Percentiles rank a stretch among this genome's conserved stretches.
phyloP scores from a whole-genome alignment of 2,329 filamentous ascomycete genomes.

The Paraphaeosphaeria minitans region DNA sequence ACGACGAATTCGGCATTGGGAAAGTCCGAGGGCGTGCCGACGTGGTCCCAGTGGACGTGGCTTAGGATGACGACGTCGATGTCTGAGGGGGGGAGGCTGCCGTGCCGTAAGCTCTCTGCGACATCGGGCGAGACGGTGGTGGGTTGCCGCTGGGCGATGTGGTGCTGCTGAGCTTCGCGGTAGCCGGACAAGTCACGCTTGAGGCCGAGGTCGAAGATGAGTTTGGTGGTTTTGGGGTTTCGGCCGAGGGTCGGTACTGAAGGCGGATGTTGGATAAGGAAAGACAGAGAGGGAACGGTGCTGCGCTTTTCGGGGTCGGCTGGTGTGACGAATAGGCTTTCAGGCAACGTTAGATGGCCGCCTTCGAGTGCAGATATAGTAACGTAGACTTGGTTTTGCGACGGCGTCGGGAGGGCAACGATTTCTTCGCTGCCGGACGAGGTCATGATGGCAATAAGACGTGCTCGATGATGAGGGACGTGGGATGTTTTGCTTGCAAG shows the following conservation, averaged over 20 bases:
- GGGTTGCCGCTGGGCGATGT: conserved; percentile 54
- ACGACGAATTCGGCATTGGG: conserved; percentile 56
- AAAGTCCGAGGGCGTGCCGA: conserved; percentile 62
- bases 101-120: conserved; percentile 44
- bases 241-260: conserved; percentile 1
- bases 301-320: conserved; percentile 50
- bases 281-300: conserved; percentile 60
- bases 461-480: neutral
- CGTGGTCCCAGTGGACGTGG: conserved; percentile 64
- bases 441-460: conserved; percentile 6
- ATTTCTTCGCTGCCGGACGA: conserved; percentile 5
- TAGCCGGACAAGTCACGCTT: conserved; percentile 54
- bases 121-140: conserved; percentile 53
- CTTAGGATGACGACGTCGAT: conserved; percentile 55
- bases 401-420: conserved; percentile 30
- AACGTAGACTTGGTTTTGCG: conserved; percentile 32
- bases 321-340: conserved; percentile 53
- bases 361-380: conserved; percentile 39
- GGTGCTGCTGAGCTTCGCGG: conserved; percentile 50
- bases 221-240: conserved; percentile 34
- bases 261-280: conserved; percentile 57
- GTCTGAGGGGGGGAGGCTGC: conserved; percentile 44
- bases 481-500: neutral
- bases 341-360: conserved; percentile 53
- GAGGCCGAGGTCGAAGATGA: conserved; percentile 62